Evolutionary conservation across 805 yeast species (phyloP).

Genomic region (Saccharomycopsis amapae): DNA sequence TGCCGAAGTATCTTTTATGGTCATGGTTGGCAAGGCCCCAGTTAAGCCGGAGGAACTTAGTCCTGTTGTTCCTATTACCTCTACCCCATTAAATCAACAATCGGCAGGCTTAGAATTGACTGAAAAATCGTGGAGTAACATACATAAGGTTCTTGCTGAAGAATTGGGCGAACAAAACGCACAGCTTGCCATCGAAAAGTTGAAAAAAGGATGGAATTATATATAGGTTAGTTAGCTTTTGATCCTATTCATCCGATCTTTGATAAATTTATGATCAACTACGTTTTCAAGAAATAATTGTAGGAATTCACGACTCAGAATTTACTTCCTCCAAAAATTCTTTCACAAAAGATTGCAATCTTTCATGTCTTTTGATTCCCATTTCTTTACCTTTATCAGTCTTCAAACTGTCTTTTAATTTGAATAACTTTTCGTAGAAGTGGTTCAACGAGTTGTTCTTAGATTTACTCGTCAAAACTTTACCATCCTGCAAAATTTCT

Average conservation of each 20-base stretch:
- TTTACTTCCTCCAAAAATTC: slow-evolving; percentile 20
- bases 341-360: slow-evolving; percentile 23
- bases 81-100: background rate
- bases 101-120: background rate
- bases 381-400: slow-evolving; percentile 24
- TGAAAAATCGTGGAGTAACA: slow-evolving; percentile 9
- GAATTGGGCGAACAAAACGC: slow-evolving; percentile 11
- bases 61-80: background rate
- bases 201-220: slow-evolving; percentile 19
- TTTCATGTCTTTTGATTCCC: slow-evolving; percentile 23
- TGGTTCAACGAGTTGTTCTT: slow-evolving; percentile 26
- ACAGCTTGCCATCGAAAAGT: slow-evolving; percentile 6
- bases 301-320: too few species aligned
- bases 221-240: background rate
- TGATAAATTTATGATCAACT: background rate
- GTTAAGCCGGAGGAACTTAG: background rate
- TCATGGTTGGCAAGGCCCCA: slow-evolving; percentile 14
- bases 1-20: slow-evolving; percentile 9
- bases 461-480: background rate
- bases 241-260: background rate
- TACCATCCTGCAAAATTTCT: slow-evolving; percentile 1
- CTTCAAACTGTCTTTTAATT: slow-evolving; percentile 25
- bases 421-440: slow-evolving; percentile 29
- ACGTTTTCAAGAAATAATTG: too few species aligned
- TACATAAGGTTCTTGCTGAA: slow-evolving; percentile 3